Percentiles rank a stretch among this genome's conserved stretches.
These are phyloP conservation scores for Venturiaceae sp. DNA, from an alignment of 2,329 filamentous ascomycete genomes.

Conservation along the genomic window DNA sequence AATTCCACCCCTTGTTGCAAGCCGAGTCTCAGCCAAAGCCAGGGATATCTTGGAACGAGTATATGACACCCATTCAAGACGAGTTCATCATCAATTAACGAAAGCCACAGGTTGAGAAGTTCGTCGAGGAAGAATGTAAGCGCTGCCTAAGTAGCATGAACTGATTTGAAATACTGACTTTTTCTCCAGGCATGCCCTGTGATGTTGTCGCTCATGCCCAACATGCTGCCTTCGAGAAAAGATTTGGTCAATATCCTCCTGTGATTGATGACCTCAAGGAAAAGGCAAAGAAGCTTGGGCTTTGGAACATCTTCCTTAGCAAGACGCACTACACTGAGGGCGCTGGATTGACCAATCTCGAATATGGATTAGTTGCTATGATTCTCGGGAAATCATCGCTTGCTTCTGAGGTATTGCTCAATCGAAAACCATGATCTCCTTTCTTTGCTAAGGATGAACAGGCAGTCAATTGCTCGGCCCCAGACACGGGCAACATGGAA, in stretches of 20 bases:
- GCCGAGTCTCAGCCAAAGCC: slow-evolving; percentile 4
- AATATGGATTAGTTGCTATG: slow-evolving; percentile 97
- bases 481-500: slow-evolving; percentile 94
- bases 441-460: background rate
- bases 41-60: slow-evolving; percentile 7
- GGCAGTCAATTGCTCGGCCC: slow-evolving; percentile 68
- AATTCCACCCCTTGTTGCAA: slow-evolving; percentile 1
- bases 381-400: slow-evolving; percentile 77
- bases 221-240: slow-evolving; percentile 55
- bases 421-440: background rate
- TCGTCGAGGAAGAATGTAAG: slow-evolving; percentile 85
- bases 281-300: slow-evolving; percentile 69
- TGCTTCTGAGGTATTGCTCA: slow-evolving; percentile 35
- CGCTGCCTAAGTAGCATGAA: background rate
- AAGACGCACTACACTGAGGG: slow-evolving; percentile 93
- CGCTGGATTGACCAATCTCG: slow-evolving; percentile 86
- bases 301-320: slow-evolving; percentile 98
- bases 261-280: slow-evolving; percentile 85
- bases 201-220: slow-evolving; percentile 74
- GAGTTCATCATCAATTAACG: slow-evolving; percentile 7
- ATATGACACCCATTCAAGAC: background rate
- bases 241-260: slow-evolving; percentile 71
- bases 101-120: slow-evolving; percentile 63
- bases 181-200: slow-evolving; percentile 39
- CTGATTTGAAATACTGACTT: background rate